These are phyloP conservation scores for Brasilioporus rufonigricans DNA, from an alignment of 768 basidiomycete genomes.

Conservation along the genomic window DNA sequence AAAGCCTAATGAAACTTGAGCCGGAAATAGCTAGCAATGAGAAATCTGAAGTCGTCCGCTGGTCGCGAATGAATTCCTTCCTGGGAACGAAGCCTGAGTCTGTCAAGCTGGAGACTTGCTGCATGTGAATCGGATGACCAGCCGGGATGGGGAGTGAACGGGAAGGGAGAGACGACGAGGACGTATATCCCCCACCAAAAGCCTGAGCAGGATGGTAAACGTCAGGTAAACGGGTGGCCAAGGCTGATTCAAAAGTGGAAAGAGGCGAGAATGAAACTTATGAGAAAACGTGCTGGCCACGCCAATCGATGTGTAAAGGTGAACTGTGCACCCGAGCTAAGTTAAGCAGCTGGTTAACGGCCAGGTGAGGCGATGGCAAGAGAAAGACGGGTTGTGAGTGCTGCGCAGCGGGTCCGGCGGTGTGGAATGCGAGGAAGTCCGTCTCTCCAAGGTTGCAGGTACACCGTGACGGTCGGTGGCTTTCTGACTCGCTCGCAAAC, in stretches of 20 bases:
- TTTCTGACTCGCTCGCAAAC: constrained; percentile 2
- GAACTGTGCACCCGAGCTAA: constrained; percentile 6
- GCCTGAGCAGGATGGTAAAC: constrained; percentile 33
- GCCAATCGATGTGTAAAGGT: constrained; percentile 20
- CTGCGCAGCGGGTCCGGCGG: constrained; percentile 12
- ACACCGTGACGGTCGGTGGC: not conserved
- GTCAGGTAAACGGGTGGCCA: constrained; percentile 39
- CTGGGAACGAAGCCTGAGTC: constrained; percentile 61
- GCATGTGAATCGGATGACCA: constrained; percentile 30
- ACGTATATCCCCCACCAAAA: constrained; percentile 27
- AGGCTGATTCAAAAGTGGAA: constrained; percentile 28
- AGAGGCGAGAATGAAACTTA: constrained; percentile 25
- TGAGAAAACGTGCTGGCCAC: constrained; percentile 35
- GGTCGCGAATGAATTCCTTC: constrained; percentile 69
- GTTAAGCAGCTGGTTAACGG: constrained; percentile 13
- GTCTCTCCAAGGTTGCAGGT: constrained; percentile 16
- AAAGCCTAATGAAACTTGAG: constrained; percentile 62
- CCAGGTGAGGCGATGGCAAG: constrained; percentile 2
- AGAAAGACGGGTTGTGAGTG: constrained; percentile 2
- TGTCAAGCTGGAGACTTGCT: constrained; percentile 31
- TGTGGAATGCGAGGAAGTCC: not conserved
- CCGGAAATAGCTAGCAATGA: constrained; percentile 68
- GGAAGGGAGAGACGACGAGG: constrained; percentile 18
- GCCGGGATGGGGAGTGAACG: constrained; percentile 24
- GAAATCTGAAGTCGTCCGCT: constrained; percentile 55